Evolutionary conservation across 805 yeast genomes (phyloP).

Genomic region (Saccharomyces mikatae): DNA sequence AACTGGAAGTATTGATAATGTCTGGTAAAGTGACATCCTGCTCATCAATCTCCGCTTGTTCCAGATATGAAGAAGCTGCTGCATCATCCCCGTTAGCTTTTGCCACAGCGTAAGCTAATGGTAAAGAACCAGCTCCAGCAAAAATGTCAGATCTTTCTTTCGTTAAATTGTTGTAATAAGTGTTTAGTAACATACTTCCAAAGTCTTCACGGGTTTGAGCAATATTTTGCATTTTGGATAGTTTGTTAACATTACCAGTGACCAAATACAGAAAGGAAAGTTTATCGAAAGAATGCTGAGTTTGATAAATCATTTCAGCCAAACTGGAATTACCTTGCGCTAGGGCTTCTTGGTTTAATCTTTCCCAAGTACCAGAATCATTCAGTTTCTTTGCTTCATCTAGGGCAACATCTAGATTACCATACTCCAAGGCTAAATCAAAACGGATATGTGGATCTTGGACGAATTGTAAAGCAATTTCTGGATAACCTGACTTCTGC

Average conservation of each 20-base stretch:
- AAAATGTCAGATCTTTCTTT: constrained; percentile 68
- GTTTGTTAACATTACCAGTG: constrained; percentile 71
- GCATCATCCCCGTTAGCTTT: constrained; percentile 74
- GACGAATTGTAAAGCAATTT: constrained; percentile 93
- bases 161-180: constrained; percentile 66
- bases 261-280: constrained; percentile 79
- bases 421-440: constrained; percentile 90
- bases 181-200: constrained; percentile 73
- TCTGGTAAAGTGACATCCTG: constrained; percentile 60
- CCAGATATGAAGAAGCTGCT: constrained; percentile 63
- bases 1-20: constrained; percentile 32
- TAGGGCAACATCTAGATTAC: constrained; percentile 79
- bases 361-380: constrained; percentile 65
- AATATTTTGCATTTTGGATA: constrained; percentile 78
- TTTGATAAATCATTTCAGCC: constrained; percentile 84
- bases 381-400: constrained; percentile 78
- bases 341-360: constrained; percentile 77
- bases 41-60: constrained; percentile 58
- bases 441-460: constrained; percentile 94
- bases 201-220: constrained; percentile 82
- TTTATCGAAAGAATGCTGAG: constrained; percentile 77
- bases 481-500: constrained; percentile 94
- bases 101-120: constrained; percentile 91
- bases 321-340: constrained; percentile 80
- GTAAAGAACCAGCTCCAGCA: constrained; percentile 68